phyloP scores from a whole-genome alignment of 2,329 filamentous ascomycete genomes.

The Myriosclerotinia scirpicola region DNA sequence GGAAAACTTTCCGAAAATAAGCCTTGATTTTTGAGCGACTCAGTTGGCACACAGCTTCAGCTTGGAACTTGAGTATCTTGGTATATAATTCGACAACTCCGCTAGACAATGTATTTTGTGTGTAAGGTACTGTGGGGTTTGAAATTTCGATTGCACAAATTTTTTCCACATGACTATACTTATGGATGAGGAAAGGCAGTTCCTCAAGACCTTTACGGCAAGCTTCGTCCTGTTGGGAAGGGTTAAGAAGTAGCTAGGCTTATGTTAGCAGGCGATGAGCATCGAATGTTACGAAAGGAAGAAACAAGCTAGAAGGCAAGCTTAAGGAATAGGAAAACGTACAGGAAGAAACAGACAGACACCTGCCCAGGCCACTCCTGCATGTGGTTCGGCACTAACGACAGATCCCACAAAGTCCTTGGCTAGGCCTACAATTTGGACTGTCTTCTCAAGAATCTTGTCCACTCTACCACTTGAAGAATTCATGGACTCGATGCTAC shows the following conservation, averaged over 20 bases:
- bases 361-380: slow-evolving; percentile 8
- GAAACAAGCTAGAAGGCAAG: not conserved
- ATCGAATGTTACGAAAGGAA: not conserved
- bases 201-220: slow-evolving; percentile 5
- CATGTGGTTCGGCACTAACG: slow-evolving; percentile 8
- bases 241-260: not conserved
- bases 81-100: slow-evolving; percentile 8
- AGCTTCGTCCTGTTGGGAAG: not conserved
- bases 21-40: not conserved
- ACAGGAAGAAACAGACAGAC: slow-evolving; percentile 13
- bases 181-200: not conserved
- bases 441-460: not conserved
- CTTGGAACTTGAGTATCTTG: slow-evolving; percentile 5
- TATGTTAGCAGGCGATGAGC: not conserved
- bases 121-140: not conserved
- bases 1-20: slow-evolving; percentile 6
- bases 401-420: not conserved
- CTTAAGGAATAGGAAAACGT: not conserved
- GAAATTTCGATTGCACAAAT: not conserved
- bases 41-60: not conserved
- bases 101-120: not conserved
- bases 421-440: not conserved
- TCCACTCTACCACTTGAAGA: not conserved
- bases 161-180: slow-evolving; percentile 1
- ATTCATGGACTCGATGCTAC: not conserved